phyloP scores from a whole-genome alignment of 495 filamentous ascomycete genomes.

The Penicillium bovifimosum region DNA sequence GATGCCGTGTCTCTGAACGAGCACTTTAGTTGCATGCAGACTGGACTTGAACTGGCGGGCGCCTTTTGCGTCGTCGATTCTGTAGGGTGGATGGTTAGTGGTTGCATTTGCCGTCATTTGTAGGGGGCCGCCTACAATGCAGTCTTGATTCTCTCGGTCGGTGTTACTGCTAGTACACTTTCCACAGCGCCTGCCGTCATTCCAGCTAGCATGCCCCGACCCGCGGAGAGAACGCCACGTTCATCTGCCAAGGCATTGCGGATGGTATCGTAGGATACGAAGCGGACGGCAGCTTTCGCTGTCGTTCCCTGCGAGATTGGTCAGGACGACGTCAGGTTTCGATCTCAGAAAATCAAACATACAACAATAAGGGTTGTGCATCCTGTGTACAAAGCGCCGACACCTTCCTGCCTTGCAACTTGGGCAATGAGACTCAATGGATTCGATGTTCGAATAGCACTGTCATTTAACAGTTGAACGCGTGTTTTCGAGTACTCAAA shows the following conservation, averaged over 20 bases:
- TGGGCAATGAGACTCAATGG: conserved; percentile 48
- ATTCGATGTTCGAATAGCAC: conserved; percentile 40
- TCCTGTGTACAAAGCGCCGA: conserved; percentile 57
- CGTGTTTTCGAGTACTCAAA: conserved; percentile 65
- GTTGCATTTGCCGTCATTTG: not conserved
- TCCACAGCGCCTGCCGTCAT: conserved; percentile 59
- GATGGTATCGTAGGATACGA: conserved; percentile 61
- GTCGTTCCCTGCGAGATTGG: conserved; percentile 38
- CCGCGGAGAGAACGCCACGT: conserved; percentile 49
- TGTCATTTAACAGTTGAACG: conserved; percentile 50
- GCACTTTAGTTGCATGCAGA: conserved; percentile 43
- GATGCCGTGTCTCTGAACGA: conserved; percentile 47
- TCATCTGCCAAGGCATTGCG: conserved; percentile 55
- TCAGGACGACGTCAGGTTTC: not conserved
- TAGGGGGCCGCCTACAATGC: conserved; percentile 38
- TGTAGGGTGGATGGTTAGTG: conserved; percentile 3
- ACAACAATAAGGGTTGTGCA: conserved; percentile 54
- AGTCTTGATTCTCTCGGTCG: conserved; percentile 63
- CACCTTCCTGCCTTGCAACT: conserved; percentile 49
- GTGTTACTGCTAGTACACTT: conserved; percentile 56
- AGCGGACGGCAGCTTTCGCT: conserved; percentile 63
- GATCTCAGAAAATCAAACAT: not conserved
- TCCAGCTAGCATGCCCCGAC: conserved; percentile 53
- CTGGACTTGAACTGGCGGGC: conserved; percentile 46
- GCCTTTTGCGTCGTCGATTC: conserved; percentile 58